Conservation (phyloP, 371 early-diverging fungal genomes). For the Haplosporangium sp. region DNA sequence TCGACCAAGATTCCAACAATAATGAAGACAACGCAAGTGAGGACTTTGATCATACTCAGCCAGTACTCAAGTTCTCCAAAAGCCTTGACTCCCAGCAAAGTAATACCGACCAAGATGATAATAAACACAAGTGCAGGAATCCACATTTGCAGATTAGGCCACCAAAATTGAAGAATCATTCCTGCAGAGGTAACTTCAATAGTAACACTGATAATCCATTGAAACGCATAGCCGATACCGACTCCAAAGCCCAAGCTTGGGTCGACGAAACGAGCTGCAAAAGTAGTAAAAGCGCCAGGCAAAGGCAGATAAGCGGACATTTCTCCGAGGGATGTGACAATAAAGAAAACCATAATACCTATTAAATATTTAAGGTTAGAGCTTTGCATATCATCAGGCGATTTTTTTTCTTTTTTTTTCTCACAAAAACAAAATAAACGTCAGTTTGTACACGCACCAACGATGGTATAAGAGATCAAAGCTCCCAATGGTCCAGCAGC, state of each 20-base stretch:
- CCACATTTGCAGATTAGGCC: slow-evolving; percentile 60
- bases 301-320: slow-evolving; percentile 88
- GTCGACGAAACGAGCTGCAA: slow-evolving; percentile 87
- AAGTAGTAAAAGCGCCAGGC: slow-evolving; percentile 86
- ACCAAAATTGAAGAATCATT: slow-evolving; percentile 80
- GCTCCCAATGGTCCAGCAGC: slow-evolving; percentile 86
- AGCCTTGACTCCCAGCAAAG: slow-evolving; percentile 49
- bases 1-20: slow-evolving; percentile 72
- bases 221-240: slow-evolving; percentile 83
- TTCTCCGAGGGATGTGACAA: slow-evolving; percentile 87
- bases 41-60: slow-evolving; percentile 67
- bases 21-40: slow-evolving; percentile 73
- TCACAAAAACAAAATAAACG: background rate
- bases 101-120: slow-evolving; percentile 46
- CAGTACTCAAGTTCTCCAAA: slow-evolving; percentile 66
- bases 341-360: slow-evolving; percentile 81
- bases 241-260: slow-evolving; percentile 86
- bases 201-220: slow-evolving; percentile 86
- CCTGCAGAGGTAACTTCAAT: slow-evolving; percentile 80
- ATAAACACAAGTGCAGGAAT: slow-evolving; percentile 47
- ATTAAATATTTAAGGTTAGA: background rate
- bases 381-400: background rate
- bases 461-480: slow-evolving; percentile 78
- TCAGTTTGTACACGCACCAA: slow-evolving; percentile 59
- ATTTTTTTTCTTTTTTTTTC: background rate